Conservation (phyloP, 768 basidiomycete species). For the Rhodotorula graminis region DNA sequence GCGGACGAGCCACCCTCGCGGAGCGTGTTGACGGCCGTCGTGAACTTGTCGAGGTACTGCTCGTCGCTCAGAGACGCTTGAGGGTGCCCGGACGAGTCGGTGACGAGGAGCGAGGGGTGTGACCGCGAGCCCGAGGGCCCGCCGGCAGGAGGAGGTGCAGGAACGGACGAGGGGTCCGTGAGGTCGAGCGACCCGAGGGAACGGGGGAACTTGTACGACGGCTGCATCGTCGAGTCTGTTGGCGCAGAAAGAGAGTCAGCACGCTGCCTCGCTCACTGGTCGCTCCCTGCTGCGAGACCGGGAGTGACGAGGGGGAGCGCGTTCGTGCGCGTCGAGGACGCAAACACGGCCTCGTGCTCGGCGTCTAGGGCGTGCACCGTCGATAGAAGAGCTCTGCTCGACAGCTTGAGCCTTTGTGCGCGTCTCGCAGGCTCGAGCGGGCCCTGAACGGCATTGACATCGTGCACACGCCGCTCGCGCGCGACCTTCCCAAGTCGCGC, state of each 20-base stretch:
- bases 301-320: not conserved
- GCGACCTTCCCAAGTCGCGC: not conserved
- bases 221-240: not conserved
- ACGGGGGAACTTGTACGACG: constrained; percentile 5
- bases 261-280: too few relatives aligned
- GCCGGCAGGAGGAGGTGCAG: not conserved
- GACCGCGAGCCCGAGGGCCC: not conserved
- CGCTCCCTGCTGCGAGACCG: too few relatives aligned
- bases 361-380: too few relatives aligned
- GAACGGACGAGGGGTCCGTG: constrained; percentile 2
- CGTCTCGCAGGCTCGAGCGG: not conserved
- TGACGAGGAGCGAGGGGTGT: constrained; percentile 23
- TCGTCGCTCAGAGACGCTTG: not conserved
- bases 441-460: not conserved
- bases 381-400: too few relatives aligned
- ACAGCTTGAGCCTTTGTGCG: too few relatives aligned
- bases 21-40: not conserved
- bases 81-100: constrained; percentile 16
- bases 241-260: too few relatives aligned
- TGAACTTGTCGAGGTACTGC: constrained; percentile 8
- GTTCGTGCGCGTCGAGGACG: not conserved
- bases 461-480: not conserved
- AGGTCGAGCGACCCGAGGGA: constrained; percentile 21
- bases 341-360: not conserved
- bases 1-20: not conserved